Evolutionary conservation across 345 rosid genomes (phyloP).

Genomic region (Euphorbia tirucalli): DNA sequence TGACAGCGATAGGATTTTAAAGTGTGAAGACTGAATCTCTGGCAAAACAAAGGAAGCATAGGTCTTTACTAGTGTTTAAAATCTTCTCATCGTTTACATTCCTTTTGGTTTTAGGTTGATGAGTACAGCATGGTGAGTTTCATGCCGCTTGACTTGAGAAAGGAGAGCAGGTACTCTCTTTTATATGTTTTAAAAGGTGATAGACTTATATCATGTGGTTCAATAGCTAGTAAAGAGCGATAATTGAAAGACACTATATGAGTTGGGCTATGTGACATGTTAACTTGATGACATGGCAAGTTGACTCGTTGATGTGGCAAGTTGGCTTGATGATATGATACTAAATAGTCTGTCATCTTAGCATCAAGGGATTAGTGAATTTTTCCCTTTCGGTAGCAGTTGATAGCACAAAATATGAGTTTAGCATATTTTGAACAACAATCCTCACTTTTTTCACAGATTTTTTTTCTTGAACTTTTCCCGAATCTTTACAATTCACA

Average conservation of each 20-base stretch:
- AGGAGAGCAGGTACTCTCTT: slow-evolving; percentile 56
- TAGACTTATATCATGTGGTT: neutral
- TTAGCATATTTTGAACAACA: neutral
- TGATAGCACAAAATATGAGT: neutral
- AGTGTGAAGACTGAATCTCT: neutral
- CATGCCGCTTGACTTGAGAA: slow-evolving; percentile 71
- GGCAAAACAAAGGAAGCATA: neutral
- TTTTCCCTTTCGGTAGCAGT: neutral
- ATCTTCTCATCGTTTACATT: neutral
- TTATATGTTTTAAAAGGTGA: neutral
- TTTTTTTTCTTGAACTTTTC: no score
- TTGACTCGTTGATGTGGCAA: neutral
- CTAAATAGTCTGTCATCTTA: neutral
- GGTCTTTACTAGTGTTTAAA: neutral
- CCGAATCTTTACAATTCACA: no score
- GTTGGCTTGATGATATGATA: neutral
- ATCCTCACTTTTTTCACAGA: no score
- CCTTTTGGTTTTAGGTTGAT: slow-evolving; percentile 53
- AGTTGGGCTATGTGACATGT: neutral
- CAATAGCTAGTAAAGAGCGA: neutral
- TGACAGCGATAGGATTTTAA: neutral
- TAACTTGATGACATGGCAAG: neutral
- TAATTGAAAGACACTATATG: neutral
- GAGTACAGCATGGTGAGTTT: slow-evolving; percentile 90
- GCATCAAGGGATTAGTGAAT: neutral